Conservation (phyloP, 768 basidiomycete species). For the Kwoniella pini region DNA sequence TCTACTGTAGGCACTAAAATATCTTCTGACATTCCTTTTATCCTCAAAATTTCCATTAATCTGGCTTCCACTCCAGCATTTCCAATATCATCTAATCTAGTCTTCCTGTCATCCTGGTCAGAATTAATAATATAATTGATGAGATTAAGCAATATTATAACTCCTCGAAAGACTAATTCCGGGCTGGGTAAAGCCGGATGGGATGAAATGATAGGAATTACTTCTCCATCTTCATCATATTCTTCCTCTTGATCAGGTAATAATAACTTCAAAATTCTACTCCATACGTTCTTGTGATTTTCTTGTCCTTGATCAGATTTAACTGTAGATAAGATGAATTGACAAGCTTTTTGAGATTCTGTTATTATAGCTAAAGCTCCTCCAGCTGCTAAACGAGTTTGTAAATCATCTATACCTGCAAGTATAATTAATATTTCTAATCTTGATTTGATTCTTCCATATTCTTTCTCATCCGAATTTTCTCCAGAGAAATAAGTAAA, state of each 20-base stretch:
- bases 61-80: constrained; percentile 62
- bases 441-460: constrained; percentile 44
- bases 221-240: constrained; percentile 53
- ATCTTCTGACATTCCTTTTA: constrained; percentile 24
- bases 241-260: constrained; percentile 54
- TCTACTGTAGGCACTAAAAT: constrained; percentile 36
- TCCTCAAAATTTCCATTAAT: constrained; percentile 52
- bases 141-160: constrained; percentile 72
- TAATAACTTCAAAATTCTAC: constrained; percentile 67
- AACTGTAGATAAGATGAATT: constrained; percentile 57
- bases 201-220: constrained; percentile 36
- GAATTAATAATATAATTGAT: constrained; percentile 58
- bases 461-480: constrained; percentile 8
- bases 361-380: constrained; percentile 85
- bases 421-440: constrained; percentile 81
- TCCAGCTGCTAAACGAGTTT: constrained; percentile 83
- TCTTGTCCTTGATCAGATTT: not conserved
- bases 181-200: constrained; percentile 47
- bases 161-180: constrained; percentile 74
- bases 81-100: constrained; percentile 61
- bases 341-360: constrained; percentile 64
- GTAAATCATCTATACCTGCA: constrained; percentile 79
- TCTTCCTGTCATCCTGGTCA: constrained; percentile 38
- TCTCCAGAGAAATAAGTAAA: constrained; percentile 68
- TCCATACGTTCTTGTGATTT: constrained; percentile 54